These are phyloP conservation scores for Termitomyces sp. DNA, from an alignment of 768 basidiomycete genomes.

Conservation along the genomic window DNA sequence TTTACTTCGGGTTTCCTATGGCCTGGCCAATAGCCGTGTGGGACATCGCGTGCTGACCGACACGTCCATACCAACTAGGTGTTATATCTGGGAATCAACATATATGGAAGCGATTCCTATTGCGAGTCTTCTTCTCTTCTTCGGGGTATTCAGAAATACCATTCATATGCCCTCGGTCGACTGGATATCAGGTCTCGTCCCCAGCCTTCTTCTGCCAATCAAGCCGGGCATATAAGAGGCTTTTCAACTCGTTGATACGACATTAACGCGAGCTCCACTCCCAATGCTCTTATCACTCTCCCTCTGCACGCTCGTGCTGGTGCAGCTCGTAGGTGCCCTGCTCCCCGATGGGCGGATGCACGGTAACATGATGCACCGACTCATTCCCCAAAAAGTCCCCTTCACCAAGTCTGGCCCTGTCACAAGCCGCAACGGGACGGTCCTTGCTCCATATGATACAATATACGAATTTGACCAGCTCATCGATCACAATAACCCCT, in stretches of 20 bases:
- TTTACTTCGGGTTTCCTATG: not conserved
- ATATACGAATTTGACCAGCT: conserved; percentile 57
- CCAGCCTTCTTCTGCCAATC: not conserved
- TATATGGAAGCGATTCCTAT: not conserved
- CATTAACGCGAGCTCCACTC: not conserved
- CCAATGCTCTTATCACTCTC: conserved; percentile 2
- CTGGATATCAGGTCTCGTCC: not conserved
- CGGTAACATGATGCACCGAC: conserved; percentile 37
- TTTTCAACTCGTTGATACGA: not conserved
- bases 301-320: conserved; percentile 16
- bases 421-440: conserved; percentile 41
- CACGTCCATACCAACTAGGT: not conserved
- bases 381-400: conserved; percentile 33
- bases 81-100: not conserved
- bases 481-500: conserved; percentile 52
- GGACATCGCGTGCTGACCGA: not conserved
- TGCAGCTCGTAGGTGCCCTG: conserved; percentile 20
- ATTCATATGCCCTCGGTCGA: not conserved
- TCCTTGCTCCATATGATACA: conserved; percentile 42
- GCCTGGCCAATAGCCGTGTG: not conserved
- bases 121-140: not conserved
- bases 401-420: conserved; percentile 31
- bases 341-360: conserved; percentile 38
- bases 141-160: not conserved
- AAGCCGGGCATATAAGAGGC: not conserved